Conservation (phyloP, 352 stramenopile species). For the Phytopythium kandeliae region DNA sequence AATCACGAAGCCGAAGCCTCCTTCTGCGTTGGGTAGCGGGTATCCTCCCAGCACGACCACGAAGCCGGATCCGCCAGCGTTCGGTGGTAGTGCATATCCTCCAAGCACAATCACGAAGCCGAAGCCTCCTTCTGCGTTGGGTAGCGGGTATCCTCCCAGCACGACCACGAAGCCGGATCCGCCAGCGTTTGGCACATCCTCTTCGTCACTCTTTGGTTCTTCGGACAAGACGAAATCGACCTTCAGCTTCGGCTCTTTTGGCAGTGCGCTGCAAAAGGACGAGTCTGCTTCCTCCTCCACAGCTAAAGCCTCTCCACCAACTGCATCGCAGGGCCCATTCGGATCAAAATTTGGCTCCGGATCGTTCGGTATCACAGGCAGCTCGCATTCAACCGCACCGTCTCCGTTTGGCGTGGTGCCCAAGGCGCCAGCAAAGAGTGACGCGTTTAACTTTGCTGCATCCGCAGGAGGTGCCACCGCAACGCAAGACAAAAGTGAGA, state of each 20-base stretch:
- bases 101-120: slow-evolving; percentile 25
- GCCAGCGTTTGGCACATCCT: slow-evolving; percentile 3
- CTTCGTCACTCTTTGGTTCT: slow-evolving; percentile 1
- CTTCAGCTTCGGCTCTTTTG: slow-evolving; percentile 23
- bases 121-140: slow-evolving; percentile 17
- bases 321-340: not conserved
- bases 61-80: slow-evolving; percentile 20
- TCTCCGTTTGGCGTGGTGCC: slow-evolving; percentile 24
- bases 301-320: not conserved
- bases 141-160: not conserved
- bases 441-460: slow-evolving; percentile 17
- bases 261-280: slow-evolving; percentile 8
- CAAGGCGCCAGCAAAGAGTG: slow-evolving; percentile 12
- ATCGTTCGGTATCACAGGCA: not conserved
- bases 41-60: slow-evolving; percentile 37
- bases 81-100: slow-evolving; percentile 31
- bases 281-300: not conserved
- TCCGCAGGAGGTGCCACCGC: slow-evolving; percentile 9
- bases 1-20: slow-evolving; percentile 22
- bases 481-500: slow-evolving; percentile 4
- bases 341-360: not conserved
- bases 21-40: slow-evolving; percentile 4
- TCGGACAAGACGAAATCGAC: slow-evolving; percentile 14
- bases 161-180: slow-evolving; percentile 11
- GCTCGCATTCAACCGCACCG: slow-evolving; percentile 1